phyloP scores from a whole-genome alignment of 805 yeast species.

The Pichia nakasei region DNA sequence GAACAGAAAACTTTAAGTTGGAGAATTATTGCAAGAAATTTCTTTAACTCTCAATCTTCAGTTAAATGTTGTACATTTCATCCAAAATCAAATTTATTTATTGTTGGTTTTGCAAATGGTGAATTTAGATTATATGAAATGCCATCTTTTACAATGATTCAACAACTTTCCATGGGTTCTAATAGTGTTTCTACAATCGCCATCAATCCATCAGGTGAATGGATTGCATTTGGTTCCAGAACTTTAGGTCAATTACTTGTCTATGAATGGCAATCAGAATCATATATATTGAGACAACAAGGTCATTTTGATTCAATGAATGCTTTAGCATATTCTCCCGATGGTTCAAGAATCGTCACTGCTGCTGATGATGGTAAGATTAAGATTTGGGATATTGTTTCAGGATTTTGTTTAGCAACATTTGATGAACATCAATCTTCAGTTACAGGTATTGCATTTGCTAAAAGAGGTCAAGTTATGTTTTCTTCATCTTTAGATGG shows the following conservation, averaged over 20 bases:
- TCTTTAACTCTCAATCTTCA: constrained; percentile 60
- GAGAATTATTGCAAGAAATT: constrained; percentile 75
- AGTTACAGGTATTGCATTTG: constrained; percentile 80
- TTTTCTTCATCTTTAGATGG: constrained; percentile 93
- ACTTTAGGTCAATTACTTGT: constrained; percentile 89
- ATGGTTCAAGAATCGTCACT: constrained; percentile 85
- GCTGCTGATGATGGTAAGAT: constrained; percentile 96
- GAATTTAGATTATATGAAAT: constrained; percentile 86
- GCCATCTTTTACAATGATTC: constrained; percentile 71
- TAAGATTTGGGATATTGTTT: constrained; percentile 88
- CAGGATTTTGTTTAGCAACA: constrained; percentile 90
- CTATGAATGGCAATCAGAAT: constrained; percentile 98
- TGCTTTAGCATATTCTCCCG: constrained; percentile 82
- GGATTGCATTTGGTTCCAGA: constrained; percentile 93
- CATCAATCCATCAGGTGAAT: constrained; percentile 81
- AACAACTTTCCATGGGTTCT: constrained; percentile 87
- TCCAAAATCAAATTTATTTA: constrained; percentile 56
- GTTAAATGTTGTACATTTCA: constrained; percentile 83
- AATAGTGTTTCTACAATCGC: constrained; percentile 76
- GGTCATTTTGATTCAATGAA: constrained; percentile 93
- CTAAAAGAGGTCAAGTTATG: constrained; percentile 82
- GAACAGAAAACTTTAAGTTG: constrained; percentile 50
- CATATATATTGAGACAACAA: constrained; percentile 90
- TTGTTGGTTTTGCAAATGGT: constrained; percentile 85
- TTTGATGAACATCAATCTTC: constrained; percentile 86